Conservation (phyloP, 192 early-diverging fungal genomes). For the Coemansia guatemalensis region DNA sequence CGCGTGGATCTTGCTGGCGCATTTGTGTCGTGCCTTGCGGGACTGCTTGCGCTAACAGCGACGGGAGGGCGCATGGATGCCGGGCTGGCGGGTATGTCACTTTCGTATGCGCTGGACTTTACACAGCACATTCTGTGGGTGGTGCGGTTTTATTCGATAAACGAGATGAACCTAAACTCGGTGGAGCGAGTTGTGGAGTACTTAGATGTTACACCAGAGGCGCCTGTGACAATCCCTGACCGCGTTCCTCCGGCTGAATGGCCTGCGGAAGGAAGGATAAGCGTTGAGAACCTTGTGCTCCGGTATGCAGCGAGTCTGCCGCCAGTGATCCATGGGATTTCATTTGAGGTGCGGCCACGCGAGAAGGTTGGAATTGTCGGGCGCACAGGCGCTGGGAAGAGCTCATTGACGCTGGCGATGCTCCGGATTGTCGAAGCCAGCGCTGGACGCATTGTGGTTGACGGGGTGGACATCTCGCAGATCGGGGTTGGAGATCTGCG, state of each 20-base stretch:
- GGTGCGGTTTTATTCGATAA: slow-evolving; percentile 68
- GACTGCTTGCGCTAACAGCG: slow-evolving; percentile 59
- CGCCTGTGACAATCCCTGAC: slow-evolving; percentile 51
- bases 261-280: slow-evolving; percentile 71
- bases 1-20: slow-evolving; percentile 66
- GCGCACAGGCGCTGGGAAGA: slow-evolving; percentile 82
- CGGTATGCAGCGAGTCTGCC: slow-evolving; percentile 65
- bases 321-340: slow-evolving; percentile 70
- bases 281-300: slow-evolving; percentile 66
- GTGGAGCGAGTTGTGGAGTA: slow-evolving; percentile 87
- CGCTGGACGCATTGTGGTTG: slow-evolving; percentile 67
- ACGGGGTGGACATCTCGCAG: slow-evolving; percentile 72
- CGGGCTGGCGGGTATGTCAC: slow-evolving; percentile 79
- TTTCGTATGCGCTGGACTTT: slow-evolving; percentile 82
- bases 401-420: slow-evolving; percentile 66
- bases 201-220: slow-evolving; percentile 73
- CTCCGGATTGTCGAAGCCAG: slow-evolving; percentile 76
- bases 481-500: slow-evolving; percentile 80
- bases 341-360: slow-evolving; percentile 64
- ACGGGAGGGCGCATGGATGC: slow-evolving; percentile 62
- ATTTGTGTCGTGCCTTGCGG: slow-evolving; percentile 60
- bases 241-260: slow-evolving; percentile 54
- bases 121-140: slow-evolving; percentile 76
- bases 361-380: slow-evolving; percentile 91
- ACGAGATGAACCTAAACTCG: slow-evolving; percentile 84